Conservation (phyloP, 805 yeast species). For the Hanseniaspora vineae region DNA sequence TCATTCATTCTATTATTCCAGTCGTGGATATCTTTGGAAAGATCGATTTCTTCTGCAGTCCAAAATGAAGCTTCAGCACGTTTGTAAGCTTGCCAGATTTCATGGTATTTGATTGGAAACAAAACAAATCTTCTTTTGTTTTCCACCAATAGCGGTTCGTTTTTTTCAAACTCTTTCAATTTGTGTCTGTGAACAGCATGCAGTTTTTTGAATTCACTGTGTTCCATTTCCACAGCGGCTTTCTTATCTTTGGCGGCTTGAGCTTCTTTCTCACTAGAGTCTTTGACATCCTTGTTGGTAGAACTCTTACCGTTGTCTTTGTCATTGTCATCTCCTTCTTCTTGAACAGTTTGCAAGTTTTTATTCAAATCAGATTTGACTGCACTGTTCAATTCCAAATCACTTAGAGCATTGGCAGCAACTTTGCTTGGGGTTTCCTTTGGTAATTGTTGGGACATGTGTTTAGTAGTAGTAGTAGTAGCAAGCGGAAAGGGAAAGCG, state of each 20-base stretch:
- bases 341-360: slow-evolving; percentile 30
- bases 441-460: slow-evolving; percentile 17
- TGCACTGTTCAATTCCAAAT: slow-evolving; percentile 31
- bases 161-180: slow-evolving; percentile 64
- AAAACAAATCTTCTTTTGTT: slow-evolving; percentile 82
- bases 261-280: slow-evolving; percentile 10
- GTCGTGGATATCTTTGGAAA: slow-evolving; percentile 80
- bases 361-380: slow-evolving; percentile 28
- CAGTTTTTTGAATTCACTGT: slow-evolving; percentile 32
- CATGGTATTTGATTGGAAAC: slow-evolving; percentile 94
- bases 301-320: too few relatives aligned
- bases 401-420: slow-evolving; percentile 43
- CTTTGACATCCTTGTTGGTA: too few relatives aligned
- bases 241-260: slow-evolving; percentile 14
- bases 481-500: too few relatives aligned
- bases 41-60: slow-evolving; percentile 98
- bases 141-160: slow-evolving; percentile 79
- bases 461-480: too few relatives aligned
- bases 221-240: slow-evolving; percentile 7
- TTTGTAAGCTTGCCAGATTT: slow-evolving; percentile 97
- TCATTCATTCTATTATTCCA: slow-evolving; percentile 86
- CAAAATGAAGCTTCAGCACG: slow-evolving; percentile 99
- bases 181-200: slow-evolving; percentile 63
- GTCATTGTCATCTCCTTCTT: slow-evolving; percentile 18
- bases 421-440: slow-evolving; percentile 64